Percentiles rank a stretch among this genome's conserved stretches.
phyloP scores from a whole-genome alignment of 129 eudicot species.

The Artemisia argyi region DNA sequence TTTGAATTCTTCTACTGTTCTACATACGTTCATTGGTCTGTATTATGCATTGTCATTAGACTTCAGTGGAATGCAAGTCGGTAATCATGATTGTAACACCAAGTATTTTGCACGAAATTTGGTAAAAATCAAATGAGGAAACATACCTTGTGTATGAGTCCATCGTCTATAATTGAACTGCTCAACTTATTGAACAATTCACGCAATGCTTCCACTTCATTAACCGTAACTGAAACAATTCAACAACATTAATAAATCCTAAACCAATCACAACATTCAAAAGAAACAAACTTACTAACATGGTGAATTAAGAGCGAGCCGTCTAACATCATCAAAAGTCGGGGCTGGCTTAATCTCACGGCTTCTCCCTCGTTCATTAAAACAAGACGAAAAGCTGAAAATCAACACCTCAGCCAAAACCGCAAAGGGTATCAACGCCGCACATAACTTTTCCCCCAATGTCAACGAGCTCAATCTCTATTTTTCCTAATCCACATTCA shows the following conservation, averaged over 20 bases:
- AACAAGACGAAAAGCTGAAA: constrained; percentile 30
- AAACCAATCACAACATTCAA: constrained; percentile 12
- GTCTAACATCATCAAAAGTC: constrained; percentile 34
- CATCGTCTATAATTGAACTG: constrained; percentile 51
- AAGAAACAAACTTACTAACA: constrained; percentile 31
- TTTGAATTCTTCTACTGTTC: no score
- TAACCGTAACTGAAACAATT: constrained; percentile 43
- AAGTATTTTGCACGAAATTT: no score
- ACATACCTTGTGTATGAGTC: constrained; percentile 54
- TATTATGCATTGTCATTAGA: no score
- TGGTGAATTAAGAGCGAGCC: constrained; percentile 46
- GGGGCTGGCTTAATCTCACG: constrained; percentile 13
- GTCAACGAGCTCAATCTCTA: constrained; percentile 48
- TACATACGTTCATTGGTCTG: no score
- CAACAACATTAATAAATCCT: not conserved
- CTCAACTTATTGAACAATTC: constrained; percentile 52
- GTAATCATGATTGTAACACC: no score
- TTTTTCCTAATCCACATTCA: constrained; percentile 38
- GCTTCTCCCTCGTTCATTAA: constrained; percentile 17
- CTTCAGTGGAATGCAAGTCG: no score
- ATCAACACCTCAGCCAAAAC: constrained; percentile 31
- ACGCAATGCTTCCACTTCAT: constrained; percentile 55
- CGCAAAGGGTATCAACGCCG: constrained; percentile 35
- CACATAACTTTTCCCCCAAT: constrained; percentile 37
- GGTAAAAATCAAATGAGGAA: not conserved